Conservation (phyloP, 1,284 basidiomycete genomes). For the Exobasidium cylindrosporum region DNA sequence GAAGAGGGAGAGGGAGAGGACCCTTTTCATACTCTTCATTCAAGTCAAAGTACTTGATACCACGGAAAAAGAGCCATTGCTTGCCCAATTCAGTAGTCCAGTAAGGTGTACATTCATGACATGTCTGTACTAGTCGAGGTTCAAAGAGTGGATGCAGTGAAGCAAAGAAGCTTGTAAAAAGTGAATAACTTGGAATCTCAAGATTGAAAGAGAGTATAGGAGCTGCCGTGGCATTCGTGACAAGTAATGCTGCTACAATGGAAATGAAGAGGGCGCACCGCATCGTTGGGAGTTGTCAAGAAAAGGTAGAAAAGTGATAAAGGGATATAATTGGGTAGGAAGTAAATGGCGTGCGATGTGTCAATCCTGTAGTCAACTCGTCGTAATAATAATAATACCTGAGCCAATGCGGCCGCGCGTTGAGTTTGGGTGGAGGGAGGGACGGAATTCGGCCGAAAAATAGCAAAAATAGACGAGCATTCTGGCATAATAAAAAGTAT, state of each 20-base stretch:
- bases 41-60: constrained; percentile 44
- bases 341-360: no score
- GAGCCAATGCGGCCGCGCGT: no score
- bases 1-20: background rate
- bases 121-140: constrained; percentile 12
- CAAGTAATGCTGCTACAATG: background rate
- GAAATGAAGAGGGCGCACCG: background rate
- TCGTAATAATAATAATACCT: no score
- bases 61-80: constrained; percentile 29
- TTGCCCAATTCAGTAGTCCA: constrained; percentile 48
- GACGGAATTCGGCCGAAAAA: no score
- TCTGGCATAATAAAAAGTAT: no score
- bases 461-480: no score
- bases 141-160: constrained; percentile 6
- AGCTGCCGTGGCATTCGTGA: background rate
- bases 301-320: background rate
- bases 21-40: constrained; percentile 27
- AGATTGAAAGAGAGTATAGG: background rate
- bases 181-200: background rate
- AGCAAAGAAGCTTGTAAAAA: constrained; percentile 4
- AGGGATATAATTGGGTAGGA: background rate
- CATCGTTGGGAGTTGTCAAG: background rate
- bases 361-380: no score
- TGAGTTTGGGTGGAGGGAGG: no score
- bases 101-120: constrained; percentile 21